Base-by-base conservation (phyloP, 805 yeast species). In the Monosporozyma servazzii region DNA sequence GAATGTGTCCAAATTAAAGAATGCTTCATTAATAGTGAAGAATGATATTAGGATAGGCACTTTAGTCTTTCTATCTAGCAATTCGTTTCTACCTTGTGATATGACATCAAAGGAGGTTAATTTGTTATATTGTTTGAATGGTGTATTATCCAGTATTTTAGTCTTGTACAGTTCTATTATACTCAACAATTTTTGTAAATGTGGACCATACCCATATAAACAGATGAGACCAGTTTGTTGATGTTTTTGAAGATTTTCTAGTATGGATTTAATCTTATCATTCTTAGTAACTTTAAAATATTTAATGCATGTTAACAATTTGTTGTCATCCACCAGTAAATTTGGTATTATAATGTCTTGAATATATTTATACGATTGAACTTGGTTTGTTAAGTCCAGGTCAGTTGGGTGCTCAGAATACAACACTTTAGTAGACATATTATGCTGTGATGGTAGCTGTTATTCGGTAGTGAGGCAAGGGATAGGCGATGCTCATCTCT, bases 201-300 rank as follows among this genome's bases (percentile, higher is more conserved):
- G 66, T 23, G 59, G 54, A 7, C 68, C 68, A 48, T 60, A 63
- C 0, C 65, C 54, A 46, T 52, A 62, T 13, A 63, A 17, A 45
- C 62, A 59, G 4, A 53, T 17, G 1, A 49, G 18, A 21, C 44
- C 29, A 15, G 33, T 25, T 3, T n/a, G 8, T 4, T 25, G 23
- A 29, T 45, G 17, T 6, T 33, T 40, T n/a, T 48, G 45, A 17
- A 64, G 45, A 39, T 51, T 56, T 2, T 58, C 56, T 5, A 61
- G 54, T n/a, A 49, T 45, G 21, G 53, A 49, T 30, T 58, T 56
- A 17, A 63, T 62, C 23, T 51, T 60, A 25, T 57, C 57, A 51
- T 61, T 61, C 47, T 61, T 62, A 1, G 63, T 54, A 15, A 60
- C 42, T 27, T 40, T 39, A 41, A 30, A 31, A 48, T 13, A 45